A percentile compares a stretch with the other conserved stretches of the same genome.
Evolutionary conservation across 2,329 filamentous ascomycete species (phyloP).

Genomic region (Venturia aucupariae): DNA sequence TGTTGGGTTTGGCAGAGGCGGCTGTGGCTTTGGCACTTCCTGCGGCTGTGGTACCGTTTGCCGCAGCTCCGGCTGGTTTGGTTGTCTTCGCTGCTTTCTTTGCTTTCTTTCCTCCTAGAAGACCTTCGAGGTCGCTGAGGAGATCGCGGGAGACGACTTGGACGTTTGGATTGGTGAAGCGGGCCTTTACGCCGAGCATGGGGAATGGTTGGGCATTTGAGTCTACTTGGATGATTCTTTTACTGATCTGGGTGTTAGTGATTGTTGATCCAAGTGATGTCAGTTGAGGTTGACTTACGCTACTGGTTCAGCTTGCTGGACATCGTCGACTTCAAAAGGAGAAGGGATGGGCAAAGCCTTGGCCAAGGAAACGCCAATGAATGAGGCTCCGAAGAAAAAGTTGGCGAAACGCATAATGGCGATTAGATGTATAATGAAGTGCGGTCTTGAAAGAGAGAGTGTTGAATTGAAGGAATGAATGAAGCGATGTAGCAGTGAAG

Average conservation of each 20-base stretch:
- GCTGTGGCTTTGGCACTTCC: not conserved
- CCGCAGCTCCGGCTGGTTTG: not conserved
- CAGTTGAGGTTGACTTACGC: not conserved
- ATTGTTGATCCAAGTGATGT: not conserved
- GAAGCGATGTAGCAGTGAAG: not conserved
- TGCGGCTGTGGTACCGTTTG: not conserved
- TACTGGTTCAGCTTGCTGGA: not conserved
- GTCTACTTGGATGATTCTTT: not conserved
- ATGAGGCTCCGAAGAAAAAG: not conserved
- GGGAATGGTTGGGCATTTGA: slow-evolving; percentile 4
- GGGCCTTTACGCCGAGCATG: not conserved
- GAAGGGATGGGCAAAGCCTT: not conserved
- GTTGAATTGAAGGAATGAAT: not conserved
- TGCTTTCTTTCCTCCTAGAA: not conserved
- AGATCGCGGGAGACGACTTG: not conserved
- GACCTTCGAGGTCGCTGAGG: not conserved
- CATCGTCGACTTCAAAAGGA: slow-evolving; percentile 2
- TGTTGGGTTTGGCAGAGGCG: not conserved
- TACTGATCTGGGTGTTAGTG: not conserved
- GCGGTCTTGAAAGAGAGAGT: not conserved
- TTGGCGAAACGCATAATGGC: slow-evolving; percentile 9
- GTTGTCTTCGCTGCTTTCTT: not conserved
- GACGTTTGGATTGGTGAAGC: not conserved
- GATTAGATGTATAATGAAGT: not conserved
- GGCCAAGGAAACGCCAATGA: slow-evolving; percentile 4